Evolutionary conservation across 1,284 basidiomycete species (phyloP), one percentile per base, ranked within the genome.

Genomic region (Exobasidium cylindrosporum): DNA sequence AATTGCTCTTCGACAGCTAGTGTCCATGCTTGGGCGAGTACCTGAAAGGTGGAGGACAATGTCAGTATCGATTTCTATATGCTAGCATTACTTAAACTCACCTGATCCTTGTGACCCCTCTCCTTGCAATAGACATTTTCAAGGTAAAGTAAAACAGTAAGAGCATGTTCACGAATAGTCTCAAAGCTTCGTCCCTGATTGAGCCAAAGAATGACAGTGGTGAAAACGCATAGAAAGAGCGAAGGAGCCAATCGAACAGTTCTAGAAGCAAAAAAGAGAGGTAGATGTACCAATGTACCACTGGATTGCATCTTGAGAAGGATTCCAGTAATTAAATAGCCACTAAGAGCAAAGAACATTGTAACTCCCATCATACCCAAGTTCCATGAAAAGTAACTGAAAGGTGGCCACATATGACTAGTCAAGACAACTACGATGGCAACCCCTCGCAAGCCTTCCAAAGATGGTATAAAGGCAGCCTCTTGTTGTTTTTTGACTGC

Each of bases 1-100:
- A 68, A 68, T 60, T 68, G 66, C 40, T 68, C 64, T 32, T 68
- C 66, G 14, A 68, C 64, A 4, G 66, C 66, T 2, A 68, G 54
- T 40, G 66, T 65, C 66, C 66, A 68, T 0, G 64, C 66, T 60
- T 68, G 60, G 44, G 61, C 58, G 52, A 54, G 65, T 21, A 66
- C 14, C n/a, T n/a, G n/a, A n/a, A n/a, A n/a, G n/a, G n/a, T n/a
- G n/a, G n/a, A n/a, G n/a, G n/a, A n/a, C n/a, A n/a, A n/a, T n/a
- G n/a, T n/a, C n/a, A n/a, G n/a, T n/a, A n/a, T n/a, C n/a, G n/a
- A n/a, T n/a, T n/a, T n/a, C n/a, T n/a, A n/a, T n/a, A n/a, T n/a
- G n/a, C n/a, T n/a, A n/a, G n/a, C n/a, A n/a, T n/a, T n/a, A n/a
- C n/a, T n/a, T n/a, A n/a, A n/a, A n/a, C n/a, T n/a, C n/a, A n/a